phyloP scores from a whole-genome alignment of 1,284 basidiomycete genomes.

The Cryptococcus hybrid region DNA sequence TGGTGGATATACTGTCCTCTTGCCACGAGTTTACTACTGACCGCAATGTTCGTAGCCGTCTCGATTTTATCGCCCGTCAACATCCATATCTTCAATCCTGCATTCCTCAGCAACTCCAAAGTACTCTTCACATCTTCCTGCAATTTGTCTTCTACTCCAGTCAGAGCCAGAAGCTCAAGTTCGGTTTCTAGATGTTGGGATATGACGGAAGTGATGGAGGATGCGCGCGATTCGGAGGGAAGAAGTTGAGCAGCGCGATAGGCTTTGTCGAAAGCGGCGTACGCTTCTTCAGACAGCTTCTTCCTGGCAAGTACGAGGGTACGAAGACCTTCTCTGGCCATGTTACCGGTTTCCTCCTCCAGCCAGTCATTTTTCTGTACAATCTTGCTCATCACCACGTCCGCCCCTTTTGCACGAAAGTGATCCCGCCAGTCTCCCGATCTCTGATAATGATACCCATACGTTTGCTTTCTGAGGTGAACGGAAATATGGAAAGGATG shows the following conservation, averaged over 20 bases:
- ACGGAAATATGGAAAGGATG: constrained; percentile 92
- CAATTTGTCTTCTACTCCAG: constrained; percentile 97
- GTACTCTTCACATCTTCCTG: constrained; percentile 97
- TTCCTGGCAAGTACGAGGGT: constrained; percentile 92
- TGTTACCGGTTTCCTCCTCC: constrained; percentile 97
- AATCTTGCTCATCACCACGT: constrained; percentile 93
- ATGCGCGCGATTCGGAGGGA: constrained; percentile 75
- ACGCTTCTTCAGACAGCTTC: constrained; percentile 66
- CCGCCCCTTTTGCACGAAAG: constrained; percentile 94
- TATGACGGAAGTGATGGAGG: constrained; percentile 74
- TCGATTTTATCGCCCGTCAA: constrained; percentile 99
- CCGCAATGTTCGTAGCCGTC: constrained; percentile 97
- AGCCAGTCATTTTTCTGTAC: constrained; percentile 98
- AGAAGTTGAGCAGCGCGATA: constrained; percentile 70
- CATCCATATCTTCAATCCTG: constrained; percentile 99
- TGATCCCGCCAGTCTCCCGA: constrained; percentile 67
- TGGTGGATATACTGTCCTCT: constrained; percentile 98
- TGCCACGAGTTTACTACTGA: constrained; percentile 93
- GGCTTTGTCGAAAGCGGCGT: constrained; percentile 69
- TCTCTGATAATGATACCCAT: constrained; percentile 98
- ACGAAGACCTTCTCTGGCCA: constrained; percentile 94
- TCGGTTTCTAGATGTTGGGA: constrained; percentile 79
- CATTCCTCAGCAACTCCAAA: constrained; percentile 88
- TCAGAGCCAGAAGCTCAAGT: constrained; percentile 87
- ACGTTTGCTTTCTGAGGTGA: constrained; percentile 97